A percentile compares a stretch with the other conserved stretches of the same genome.
Evolutionary conservation across 768 basidiomycete species (phyloP).

Genomic region (Hygrophoropsis aurantiaca): DNA sequence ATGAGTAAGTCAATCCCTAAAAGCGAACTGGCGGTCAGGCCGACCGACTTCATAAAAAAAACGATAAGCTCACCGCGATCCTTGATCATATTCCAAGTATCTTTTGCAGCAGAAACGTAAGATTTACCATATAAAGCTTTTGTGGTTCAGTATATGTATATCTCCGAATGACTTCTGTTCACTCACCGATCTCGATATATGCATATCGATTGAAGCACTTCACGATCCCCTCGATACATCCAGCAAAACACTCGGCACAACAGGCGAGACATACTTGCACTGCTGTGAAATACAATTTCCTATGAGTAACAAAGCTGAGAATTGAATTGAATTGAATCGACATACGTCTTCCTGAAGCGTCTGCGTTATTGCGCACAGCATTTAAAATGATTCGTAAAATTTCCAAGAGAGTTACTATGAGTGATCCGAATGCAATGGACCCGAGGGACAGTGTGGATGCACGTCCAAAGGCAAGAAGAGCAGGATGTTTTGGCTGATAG

Average conservation of each 20-base stretch:
- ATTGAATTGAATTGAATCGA: constrained; percentile 5
- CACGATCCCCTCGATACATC: constrained; percentile 65
- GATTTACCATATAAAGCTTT: constrained; percentile 82
- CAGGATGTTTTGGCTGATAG: constrained; percentile 65
- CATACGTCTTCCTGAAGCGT: constrained; percentile 66
- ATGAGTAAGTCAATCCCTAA: constrained; percentile 69
- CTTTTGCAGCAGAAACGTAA: constrained; percentile 78
- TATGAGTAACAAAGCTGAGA: not conserved
- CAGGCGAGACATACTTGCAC: constrained; percentile 74
- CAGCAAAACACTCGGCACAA: constrained; percentile 76
- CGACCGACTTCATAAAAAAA: not conserved
- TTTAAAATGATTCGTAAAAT: constrained; percentile 61
- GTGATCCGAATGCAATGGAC: constrained; percentile 80
- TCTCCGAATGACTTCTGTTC: not conserved
- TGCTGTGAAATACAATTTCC: constrained; percentile 38
- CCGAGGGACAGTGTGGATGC: constrained; percentile 80
- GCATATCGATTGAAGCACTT: constrained; percentile 86
- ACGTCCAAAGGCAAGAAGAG: constrained; percentile 66
- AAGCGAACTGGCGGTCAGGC: not conserved
- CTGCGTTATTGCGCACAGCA: constrained; percentile 56
- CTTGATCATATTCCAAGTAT: constrained; percentile 77
- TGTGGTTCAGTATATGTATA: not conserved
- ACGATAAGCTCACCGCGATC: constrained; percentile 50
- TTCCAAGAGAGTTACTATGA: constrained; percentile 82
- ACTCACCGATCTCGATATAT: constrained; percentile 76